Conservation (phyloP, 1,284 basidiomycete genomes). For the Xanthoconium separans region DNA sequence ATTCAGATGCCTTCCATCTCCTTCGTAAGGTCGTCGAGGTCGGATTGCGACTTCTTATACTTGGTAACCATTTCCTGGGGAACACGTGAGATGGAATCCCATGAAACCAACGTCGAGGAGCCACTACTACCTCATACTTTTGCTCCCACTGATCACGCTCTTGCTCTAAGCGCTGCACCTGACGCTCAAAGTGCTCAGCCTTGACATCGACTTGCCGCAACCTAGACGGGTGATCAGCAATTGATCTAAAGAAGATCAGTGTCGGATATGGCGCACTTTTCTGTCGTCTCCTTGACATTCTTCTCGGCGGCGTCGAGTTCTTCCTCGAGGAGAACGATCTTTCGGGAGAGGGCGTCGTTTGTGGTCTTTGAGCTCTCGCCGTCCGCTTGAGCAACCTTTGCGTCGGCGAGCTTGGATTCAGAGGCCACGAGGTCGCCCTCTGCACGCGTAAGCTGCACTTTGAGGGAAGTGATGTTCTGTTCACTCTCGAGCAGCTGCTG, state of each 20-base stretch:
- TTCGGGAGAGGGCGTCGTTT: constrained; percentile 78
- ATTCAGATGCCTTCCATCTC: constrained; percentile 80
- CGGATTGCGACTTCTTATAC: constrained; percentile 76
- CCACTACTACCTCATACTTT: constrained; percentile 80
- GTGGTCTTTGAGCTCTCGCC: constrained; percentile 74
- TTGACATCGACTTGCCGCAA: constrained; percentile 98
- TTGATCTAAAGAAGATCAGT: constrained; percentile 11
- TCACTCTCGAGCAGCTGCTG: constrained; percentile 83
- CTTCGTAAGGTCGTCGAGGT: constrained; percentile 85
- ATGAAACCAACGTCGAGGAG: constrained; percentile 1
- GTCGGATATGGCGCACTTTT: constrained; percentile 71
- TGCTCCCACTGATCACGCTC: constrained; percentile 94
- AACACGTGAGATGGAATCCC: constrained; percentile 3
- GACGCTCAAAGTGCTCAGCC: constrained; percentile 97
- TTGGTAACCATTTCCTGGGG: constrained; percentile 73
- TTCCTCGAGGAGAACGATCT: constrained; percentile 91
- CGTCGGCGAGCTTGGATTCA: constrained; percentile 71
- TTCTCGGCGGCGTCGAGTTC: constrained; percentile 96
- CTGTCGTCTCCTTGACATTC: constrained; percentile 95
- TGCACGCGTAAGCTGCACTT: constrained; percentile 71
- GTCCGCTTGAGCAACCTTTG: constrained; percentile 72
- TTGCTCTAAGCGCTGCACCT: constrained; percentile 84
- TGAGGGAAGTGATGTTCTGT: constrained; percentile 85
- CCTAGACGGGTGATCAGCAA: constrained; percentile 45
- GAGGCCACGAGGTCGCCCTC: constrained; percentile 77